Conservation (phyloP, 805 yeast species). For the Cyberlindnera veronae region DNA sequence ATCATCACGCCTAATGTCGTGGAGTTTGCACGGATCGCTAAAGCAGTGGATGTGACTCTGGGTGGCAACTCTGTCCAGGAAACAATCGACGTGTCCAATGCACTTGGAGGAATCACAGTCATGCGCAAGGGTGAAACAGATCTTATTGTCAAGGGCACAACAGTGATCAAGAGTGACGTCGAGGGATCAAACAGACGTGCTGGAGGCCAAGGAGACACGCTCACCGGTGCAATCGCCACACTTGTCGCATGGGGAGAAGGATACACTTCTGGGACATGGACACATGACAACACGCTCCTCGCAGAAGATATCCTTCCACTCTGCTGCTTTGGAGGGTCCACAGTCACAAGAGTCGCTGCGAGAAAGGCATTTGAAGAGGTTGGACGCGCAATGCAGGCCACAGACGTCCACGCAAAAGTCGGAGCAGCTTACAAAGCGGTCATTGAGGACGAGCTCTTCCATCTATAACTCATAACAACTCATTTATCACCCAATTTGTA, state of each 20-base stretch:
- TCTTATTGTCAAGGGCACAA: conserved; percentile 50
- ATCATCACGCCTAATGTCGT: conserved; percentile 86
- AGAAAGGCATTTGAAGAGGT: conserved; percentile 57
- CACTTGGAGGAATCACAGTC: conserved; percentile 56
- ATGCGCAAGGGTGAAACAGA: conserved; percentile 74
- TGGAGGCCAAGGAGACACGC: conserved; percentile 96
- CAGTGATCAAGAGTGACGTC: conserved; percentile 39
- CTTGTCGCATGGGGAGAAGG: conserved; percentile 76
- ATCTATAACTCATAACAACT: too few species aligned
- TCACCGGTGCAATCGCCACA: conserved; percentile 83
- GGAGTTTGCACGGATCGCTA: conserved; percentile 69
- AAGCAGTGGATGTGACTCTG: conserved; percentile 39
- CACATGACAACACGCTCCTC: conserved; percentile 32
- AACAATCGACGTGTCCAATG: conserved; percentile 42
- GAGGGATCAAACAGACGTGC: conserved; percentile 76
- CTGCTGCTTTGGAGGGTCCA: conserved; percentile 70
- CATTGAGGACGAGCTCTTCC: conserved; percentile 17
- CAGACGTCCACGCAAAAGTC: conserved; percentile 69
- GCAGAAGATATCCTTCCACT: conserved; percentile 37
- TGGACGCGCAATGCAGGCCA: conserved; percentile 82
- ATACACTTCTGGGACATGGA: conserved; percentile 60
- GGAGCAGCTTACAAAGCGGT: conserved; percentile 49
- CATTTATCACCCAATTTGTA: too few species aligned
- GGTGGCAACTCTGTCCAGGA: conserved; percentile 9
- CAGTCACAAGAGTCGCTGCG: conserved; percentile 64